Evolutionary conservation across 306 rosid genomes (phyloP).

Genomic region (Inga leiocalycina): DNA sequence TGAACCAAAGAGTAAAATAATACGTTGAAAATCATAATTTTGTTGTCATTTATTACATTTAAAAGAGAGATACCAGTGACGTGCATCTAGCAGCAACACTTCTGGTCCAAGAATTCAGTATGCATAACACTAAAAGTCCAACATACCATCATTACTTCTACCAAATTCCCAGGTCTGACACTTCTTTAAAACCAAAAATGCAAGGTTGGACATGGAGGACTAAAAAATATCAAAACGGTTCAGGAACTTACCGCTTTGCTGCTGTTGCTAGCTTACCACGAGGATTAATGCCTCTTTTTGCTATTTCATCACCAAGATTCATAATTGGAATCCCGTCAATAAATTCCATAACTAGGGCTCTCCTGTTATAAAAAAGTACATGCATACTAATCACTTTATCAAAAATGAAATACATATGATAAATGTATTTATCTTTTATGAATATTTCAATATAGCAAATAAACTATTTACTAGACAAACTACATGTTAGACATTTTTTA

Average conservation of each 20-base stretch:
- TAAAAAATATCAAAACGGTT: slow-evolving; percentile 28
- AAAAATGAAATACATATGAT: slow-evolving; percentile 31
- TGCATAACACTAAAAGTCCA: background rate
- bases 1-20: slow-evolving; percentile 13
- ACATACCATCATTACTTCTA: background rate
- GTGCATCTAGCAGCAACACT: background rate
- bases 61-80: background rate
- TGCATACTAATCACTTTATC: slow-evolving; percentile 30
- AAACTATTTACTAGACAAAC: background rate
- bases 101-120: background rate
- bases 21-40: background rate
- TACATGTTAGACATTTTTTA: background rate
- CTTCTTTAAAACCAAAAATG: background rate
- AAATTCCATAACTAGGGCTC: slow-evolving; percentile 90
- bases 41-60: slow-evolving; percentile 5
- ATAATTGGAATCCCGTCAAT: slow-evolving; percentile 89
- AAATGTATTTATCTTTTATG: slow-evolving; percentile 2
- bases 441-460: background rate
- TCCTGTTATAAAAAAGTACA: slow-evolving; percentile 56
- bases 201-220: slow-evolving; percentile 8
- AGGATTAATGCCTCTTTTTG: slow-evolving; percentile 86
- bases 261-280: slow-evolving; percentile 72
- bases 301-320: slow-evolving; percentile 92
- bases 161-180: background rate
- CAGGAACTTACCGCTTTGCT: slow-evolving; percentile 80